These are phyloP conservation scores for Hypoxylon sp. DNA, from an alignment of 2,329 filamentous ascomycete genomes.

Conservation along the genomic window DNA sequence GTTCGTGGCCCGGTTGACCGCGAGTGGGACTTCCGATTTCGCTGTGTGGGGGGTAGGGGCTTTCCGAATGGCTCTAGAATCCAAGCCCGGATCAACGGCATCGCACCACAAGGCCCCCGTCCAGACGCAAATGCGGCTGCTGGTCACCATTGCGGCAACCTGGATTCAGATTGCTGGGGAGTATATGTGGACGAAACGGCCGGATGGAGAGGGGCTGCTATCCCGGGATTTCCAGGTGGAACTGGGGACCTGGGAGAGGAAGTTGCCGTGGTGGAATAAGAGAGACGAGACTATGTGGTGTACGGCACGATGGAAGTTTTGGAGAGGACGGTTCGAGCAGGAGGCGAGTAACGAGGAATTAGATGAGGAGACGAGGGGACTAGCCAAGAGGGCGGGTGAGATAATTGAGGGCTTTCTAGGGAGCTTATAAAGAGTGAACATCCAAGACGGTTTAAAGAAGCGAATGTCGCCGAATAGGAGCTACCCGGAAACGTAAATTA, in stretches of 20 bases:
- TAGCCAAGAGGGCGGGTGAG: constrained; percentile 22
- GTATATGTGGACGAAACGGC: constrained; percentile 12
- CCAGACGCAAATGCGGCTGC: neutral
- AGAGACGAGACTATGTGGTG: constrained; percentile 5
- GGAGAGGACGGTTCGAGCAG: constrained; percentile 23
- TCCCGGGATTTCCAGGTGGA: neutral
- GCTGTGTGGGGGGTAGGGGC: constrained; percentile 16
- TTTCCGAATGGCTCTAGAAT: constrained; percentile 55
- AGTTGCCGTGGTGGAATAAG: constrained; percentile 27
- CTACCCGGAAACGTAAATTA: neutral
- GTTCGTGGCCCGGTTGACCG: constrained; percentile 38
- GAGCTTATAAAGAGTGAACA: neutral
- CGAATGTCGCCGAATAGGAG: neutral
- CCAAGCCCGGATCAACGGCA: neutral
- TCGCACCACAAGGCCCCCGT: neutral
- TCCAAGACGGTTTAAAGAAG: neutral
- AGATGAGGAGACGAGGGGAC: constrained; percentile 18
- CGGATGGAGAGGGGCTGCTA: neutral
- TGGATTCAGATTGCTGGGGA: constrained; percentile 33
- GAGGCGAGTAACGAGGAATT: constrained; percentile 31
- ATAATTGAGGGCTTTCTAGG: constrained; percentile 17
- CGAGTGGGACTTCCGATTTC: constrained; percentile 8
- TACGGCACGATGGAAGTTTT: constrained; percentile 31
- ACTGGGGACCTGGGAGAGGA: constrained; percentile 9
- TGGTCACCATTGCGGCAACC: constrained; percentile 17